A percentile compares a stretch with the other conserved stretches of the same genome.
phyloP scores from a whole-genome alignment of 306 rosid genomes.

The Mimosa bimucronata region DNA sequence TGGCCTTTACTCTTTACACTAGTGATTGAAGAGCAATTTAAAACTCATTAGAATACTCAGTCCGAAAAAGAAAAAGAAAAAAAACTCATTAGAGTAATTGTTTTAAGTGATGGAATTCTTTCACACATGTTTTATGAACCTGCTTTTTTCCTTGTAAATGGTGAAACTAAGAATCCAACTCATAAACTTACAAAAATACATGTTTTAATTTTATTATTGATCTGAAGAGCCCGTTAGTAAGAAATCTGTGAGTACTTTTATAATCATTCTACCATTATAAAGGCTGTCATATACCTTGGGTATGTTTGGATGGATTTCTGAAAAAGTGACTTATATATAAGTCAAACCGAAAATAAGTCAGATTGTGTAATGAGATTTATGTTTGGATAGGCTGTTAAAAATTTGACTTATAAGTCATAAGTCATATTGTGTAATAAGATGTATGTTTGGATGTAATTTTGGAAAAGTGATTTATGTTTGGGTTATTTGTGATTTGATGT shows the following conservation, averaged over 20 bases:
- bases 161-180: neutral
- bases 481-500: too few species aligned
- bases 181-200: neutral
- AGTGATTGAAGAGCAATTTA: neutral
- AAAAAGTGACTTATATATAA: too few species aligned
- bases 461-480: too few species aligned
- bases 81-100: neutral
- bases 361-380: too few species aligned
- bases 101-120: neutral
- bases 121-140: neutral
- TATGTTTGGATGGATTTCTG: too few species aligned
- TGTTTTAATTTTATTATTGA: too few species aligned
- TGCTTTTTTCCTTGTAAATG: neutral
- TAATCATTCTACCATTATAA: neutral
- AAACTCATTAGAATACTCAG: neutral
- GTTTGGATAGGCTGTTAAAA: too few species aligned
- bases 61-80: too few species aligned
- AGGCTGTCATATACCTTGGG: neutral
- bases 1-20: neutral
- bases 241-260: neutral
- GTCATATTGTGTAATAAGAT: too few species aligned
- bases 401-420: too few species aligned
- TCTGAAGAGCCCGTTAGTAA: neutral
- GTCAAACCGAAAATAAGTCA: too few species aligned
- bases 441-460: too few species aligned